Evolutionary conservation across 495 filamentous ascomycete genomes (phyloP).

Genomic region (Peziza echinospora): DNA sequence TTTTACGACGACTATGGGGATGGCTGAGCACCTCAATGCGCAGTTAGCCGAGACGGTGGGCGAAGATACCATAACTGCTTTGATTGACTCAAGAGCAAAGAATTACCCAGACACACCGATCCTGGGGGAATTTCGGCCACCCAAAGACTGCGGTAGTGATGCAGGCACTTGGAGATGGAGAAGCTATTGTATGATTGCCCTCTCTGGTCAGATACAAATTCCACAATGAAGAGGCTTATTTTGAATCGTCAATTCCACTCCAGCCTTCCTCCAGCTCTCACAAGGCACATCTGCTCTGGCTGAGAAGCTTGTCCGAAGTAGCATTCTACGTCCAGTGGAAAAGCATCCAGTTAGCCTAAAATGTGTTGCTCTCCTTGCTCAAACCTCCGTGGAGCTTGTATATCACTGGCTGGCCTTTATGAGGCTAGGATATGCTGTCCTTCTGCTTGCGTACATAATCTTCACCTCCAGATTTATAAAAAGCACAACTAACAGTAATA

Average conservation of each 20-base stretch:
- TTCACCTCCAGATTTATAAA: not conserved
- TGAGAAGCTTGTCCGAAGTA: too few relatives aligned
- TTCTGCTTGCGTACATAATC: constrained; percentile 29
- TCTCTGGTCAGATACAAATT: too few relatives aligned
- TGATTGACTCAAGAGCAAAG: not conserved
- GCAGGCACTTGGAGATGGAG: not conserved
- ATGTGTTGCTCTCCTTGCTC: constrained; percentile 29
- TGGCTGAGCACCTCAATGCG: not conserved
- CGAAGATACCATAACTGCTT: not conserved
- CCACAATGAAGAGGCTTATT: too few relatives aligned
- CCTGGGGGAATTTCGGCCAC: constrained; percentile 4
- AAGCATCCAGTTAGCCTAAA: too few relatives aligned
- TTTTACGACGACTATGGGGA: not conserved
- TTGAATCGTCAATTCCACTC: too few relatives aligned
- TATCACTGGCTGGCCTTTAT: constrained; percentile 33
- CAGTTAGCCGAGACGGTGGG: not conserved
- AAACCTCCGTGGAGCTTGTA: constrained; percentile 29
- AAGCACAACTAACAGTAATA: not conserved
- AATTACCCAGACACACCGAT: constrained; percentile 2
- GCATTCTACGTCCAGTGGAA: too few relatives aligned
- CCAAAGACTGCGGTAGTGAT: constrained; percentile 5
- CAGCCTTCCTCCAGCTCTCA: too few relatives aligned
- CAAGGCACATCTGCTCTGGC: too few relatives aligned
- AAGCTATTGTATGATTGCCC: too few relatives aligned
- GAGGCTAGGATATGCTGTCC: constrained; percentile 25